Percentiles rank a stretch among this genome's conserved stretches.
phyloP scores from a whole-genome alignment of 345 rosid species.

The Camelina sativa region DNA sequence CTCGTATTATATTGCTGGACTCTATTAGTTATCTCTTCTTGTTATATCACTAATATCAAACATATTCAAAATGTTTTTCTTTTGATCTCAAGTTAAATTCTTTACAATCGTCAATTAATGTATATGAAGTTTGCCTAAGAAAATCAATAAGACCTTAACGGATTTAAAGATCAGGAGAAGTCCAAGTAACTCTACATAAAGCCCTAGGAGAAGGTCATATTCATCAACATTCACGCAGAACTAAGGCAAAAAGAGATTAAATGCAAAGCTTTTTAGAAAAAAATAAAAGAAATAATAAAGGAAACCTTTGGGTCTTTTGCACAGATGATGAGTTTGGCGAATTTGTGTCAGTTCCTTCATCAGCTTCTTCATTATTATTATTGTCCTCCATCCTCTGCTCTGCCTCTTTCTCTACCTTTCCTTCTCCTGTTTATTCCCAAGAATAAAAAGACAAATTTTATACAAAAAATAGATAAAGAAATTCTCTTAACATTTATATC shows the following conservation, averaged over 20 bases:
- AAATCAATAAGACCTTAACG: background rate
- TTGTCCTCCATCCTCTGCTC: constrained; percentile 41
- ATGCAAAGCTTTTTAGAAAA: constrained; percentile 2
- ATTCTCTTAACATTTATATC: constrained; percentile 34
- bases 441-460: background rate
- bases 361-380: constrained; percentile 37
- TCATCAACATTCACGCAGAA: constrained; percentile 33
- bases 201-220: constrained; percentile 26
- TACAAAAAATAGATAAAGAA: constrained; percentile 37
- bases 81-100: background rate
- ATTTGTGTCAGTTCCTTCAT: constrained; percentile 44
- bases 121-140: background rate
- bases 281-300: background rate
- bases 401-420: constrained; percentile 43
- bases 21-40: background rate
- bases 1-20: constrained; percentile 10
- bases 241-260: constrained; percentile 2
- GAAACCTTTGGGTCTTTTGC: constrained; percentile 44
- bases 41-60: constrained; percentile 7
- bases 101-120: background rate
- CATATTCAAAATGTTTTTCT: constrained; percentile 2
- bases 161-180: constrained; percentile 14
- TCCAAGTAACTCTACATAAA: constrained; percentile 17
- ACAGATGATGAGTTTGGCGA: constrained; percentile 44
- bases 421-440: constrained; percentile 39